These are phyloP conservation scores for Trametopsis cervina DNA, from an alignment of 768 basidiomycete species.

Conservation along the genomic window DNA sequence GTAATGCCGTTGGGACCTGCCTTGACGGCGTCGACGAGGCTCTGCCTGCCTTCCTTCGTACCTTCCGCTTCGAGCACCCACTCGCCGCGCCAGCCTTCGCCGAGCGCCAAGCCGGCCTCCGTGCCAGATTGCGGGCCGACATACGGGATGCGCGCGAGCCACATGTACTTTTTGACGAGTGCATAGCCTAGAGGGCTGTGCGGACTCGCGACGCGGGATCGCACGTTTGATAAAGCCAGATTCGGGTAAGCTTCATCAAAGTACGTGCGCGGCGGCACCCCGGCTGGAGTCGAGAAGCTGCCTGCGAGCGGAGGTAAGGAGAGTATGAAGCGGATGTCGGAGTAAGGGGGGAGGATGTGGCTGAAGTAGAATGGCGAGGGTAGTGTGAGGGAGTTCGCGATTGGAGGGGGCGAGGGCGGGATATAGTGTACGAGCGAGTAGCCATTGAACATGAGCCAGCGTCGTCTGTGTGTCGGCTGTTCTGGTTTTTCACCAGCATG, in stretches of 20 bases:
- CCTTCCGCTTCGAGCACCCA: constrained; percentile 81
- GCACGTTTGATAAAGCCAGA: constrained; percentile 39
- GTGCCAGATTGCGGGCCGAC: constrained; percentile 21
- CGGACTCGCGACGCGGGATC: constrained; percentile 48
- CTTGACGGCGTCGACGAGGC: constrained; percentile 46
- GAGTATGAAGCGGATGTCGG: constrained; percentile 25
- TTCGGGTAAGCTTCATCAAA: constrained; percentile 31
- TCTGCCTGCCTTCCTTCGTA: constrained; percentile 55
- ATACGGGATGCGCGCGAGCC: constrained; percentile 51
- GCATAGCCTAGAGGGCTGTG: constrained; percentile 55
- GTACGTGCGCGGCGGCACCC: constrained; percentile 21
- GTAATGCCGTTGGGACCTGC: constrained; percentile 21
- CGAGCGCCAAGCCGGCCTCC: constrained; percentile 32
- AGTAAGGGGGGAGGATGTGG: constrained; percentile 45
- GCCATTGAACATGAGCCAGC: constrained; percentile 76
- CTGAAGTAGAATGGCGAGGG: constrained; percentile 74
- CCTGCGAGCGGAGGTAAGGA: constrained; percentile 23
- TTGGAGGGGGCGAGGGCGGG: constrained; percentile 46
- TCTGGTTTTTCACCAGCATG: constrained; percentile 15
- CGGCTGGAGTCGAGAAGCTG: constrained; percentile 17
- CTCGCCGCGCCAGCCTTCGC: constrained; percentile 68
- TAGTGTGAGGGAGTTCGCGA: constrained; percentile 51
- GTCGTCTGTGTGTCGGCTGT: constrained; percentile 12
- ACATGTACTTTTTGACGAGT: constrained; percentile 53
- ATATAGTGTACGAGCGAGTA: constrained; percentile 50